Percentiles rank a stretch among this genome's conserved stretches.
Evolutionary conservation across 2,329 filamentous ascomycete genomes (phyloP).

Genomic region (Periconia sp.): DNA sequence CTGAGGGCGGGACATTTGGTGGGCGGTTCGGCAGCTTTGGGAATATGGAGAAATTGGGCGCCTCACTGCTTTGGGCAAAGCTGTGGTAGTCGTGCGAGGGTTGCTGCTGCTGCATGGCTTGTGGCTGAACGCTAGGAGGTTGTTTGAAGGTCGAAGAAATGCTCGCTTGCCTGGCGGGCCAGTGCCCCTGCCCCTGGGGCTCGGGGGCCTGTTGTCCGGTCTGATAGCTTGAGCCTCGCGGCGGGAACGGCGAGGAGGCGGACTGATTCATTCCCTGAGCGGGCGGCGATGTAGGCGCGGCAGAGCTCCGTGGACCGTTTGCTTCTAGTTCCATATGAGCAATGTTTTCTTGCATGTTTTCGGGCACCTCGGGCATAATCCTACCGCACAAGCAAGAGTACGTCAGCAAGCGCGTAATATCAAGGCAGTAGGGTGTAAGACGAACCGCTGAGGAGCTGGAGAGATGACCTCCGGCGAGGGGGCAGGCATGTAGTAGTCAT

Average conservation of each 20-base stretch:
- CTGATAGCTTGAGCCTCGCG: slow-evolving; percentile 38
- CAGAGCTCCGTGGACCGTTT: slow-evolving; percentile 50
- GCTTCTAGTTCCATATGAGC: slow-evolving; percentile 88
- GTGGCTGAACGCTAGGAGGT: slow-evolving; percentile 42
- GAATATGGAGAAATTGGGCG: slow-evolving; percentile 88
- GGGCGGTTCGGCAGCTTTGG: slow-evolving; percentile 79
- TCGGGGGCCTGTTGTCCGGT: slow-evolving; percentile 24
- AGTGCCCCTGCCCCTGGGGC: slow-evolving; percentile 29
- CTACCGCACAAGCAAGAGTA: slow-evolving; percentile 54
- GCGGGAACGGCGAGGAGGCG: slow-evolving; percentile 30
- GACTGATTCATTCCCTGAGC: slow-evolving; percentile 35
- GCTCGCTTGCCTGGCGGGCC: slow-evolving; percentile 41
- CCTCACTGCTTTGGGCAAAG: slow-evolving; percentile 52
- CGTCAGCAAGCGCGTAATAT: slow-evolving; percentile 39
- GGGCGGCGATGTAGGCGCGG: slow-evolving; percentile 36
- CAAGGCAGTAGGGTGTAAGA: slow-evolving; percentile 27
- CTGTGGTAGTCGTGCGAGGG: slow-evolving; percentile 47
- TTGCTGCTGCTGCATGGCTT: slow-evolving; percentile 23
- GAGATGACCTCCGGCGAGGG: slow-evolving; percentile 67
- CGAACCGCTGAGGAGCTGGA: slow-evolving; percentile 72
- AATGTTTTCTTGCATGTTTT: slow-evolving; percentile 95
- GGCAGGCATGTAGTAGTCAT: slow-evolving; percentile 70
- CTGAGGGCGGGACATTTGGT: slow-evolving; percentile 88
- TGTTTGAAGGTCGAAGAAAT: slow-evolving; percentile 46
- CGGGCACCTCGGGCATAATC: slow-evolving; percentile 92